Conservation (phyloP, 2,329 filamentous ascomycete genomes). For the Colletotrichum noveboracense region DNA sequence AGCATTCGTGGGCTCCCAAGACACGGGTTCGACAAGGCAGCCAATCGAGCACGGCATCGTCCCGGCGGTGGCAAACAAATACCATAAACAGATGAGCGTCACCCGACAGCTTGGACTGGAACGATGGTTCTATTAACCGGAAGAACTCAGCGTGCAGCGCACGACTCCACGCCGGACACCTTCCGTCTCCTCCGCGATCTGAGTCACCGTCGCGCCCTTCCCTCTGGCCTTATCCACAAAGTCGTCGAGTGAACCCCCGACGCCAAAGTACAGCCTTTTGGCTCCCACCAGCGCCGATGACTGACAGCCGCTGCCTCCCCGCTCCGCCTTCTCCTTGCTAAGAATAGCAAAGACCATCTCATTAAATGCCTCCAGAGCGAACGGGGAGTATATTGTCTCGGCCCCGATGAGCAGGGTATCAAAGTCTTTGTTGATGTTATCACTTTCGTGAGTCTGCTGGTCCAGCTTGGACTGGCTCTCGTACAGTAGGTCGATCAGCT, state of each 20-base stretch:
- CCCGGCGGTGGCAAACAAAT: neutral
- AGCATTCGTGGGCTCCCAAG: neutral
- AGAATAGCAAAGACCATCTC: slow-evolving; percentile 69
- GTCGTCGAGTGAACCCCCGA: slow-evolving; percentile 81
- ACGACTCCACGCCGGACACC: slow-evolving; percentile 69
- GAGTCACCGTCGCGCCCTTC: slow-evolving; percentile 53
- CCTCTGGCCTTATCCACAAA: slow-evolving; percentile 62
- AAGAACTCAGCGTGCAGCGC: slow-evolving; percentile 43
- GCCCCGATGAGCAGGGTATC: slow-evolving; percentile 69
- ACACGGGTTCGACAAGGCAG: neutral
- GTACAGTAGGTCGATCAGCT: slow-evolving; percentile 66
- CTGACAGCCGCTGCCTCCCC: slow-evolving; percentile 2
- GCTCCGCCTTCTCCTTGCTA: slow-evolving; percentile 43
- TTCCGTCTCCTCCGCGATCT: slow-evolving; percentile 62
- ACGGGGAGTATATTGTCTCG: slow-evolving; percentile 84
- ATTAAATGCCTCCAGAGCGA: slow-evolving; percentile 71
- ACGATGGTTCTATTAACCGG: slow-evolving; percentile 8
- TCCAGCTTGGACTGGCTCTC: slow-evolving; percentile 21
- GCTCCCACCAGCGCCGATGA: slow-evolving; percentile 68
- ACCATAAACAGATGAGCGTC: slow-evolving; percentile 23
- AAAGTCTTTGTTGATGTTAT: neutral
- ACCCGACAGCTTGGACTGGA: neutral
- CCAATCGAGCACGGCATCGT: neutral
- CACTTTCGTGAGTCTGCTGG: neutral
- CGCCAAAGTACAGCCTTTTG: slow-evolving; percentile 84